Evolutionary conservation across 495 filamentous ascomycete species (phyloP), one percentile per base, ranked within the genome.

Genomic region (Lasiosphaeriaceae sp.): DNA sequence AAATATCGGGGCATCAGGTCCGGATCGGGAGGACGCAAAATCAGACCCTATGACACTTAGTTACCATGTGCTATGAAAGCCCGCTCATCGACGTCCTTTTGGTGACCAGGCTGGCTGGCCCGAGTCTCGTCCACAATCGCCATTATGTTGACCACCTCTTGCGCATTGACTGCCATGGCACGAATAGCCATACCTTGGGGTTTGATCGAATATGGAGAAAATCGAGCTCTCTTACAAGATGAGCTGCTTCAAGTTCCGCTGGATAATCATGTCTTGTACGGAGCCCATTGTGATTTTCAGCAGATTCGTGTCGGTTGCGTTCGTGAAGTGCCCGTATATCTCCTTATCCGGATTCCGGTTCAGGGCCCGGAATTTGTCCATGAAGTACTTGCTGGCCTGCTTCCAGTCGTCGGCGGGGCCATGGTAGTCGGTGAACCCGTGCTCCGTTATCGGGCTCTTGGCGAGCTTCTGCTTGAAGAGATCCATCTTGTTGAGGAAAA

Each of bases 401-500:
- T 83, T 81, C 64, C 72, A 79, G 66, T 78, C 80, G 65, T 75
- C 70, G 12, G 68, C 55, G 21, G 76, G 74, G 7, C 76, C 76
- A 53, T 80, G 81, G 78, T 94, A 98, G 71, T 98, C 94, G 24
- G 91, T 90, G 80, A 98, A 98, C 45, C 80, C 80, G 69, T 96
- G 90, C 49, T 88, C 85, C 43, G 86, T 86, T 69, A 98, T 90
- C 9, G 92, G 86, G 57, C 89, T 92, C 46, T 81, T 77, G 12
- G 78, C 69, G 21, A 97, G 82, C 78, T 98, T 98, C 60, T 87
- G 86, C 69, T 86, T 91, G 83, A 98, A 98, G 16, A 97, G 82
- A 74, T 98, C 94, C 74, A 96, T 96, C 81, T 98, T 98, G 85
- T 98, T 98, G 55, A 98, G 80, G 79, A 98, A 98, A 39, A 98